Conservation (phyloP, 108 stramenopile genomes). For the Aurantiochytrium sp. region DNA sequence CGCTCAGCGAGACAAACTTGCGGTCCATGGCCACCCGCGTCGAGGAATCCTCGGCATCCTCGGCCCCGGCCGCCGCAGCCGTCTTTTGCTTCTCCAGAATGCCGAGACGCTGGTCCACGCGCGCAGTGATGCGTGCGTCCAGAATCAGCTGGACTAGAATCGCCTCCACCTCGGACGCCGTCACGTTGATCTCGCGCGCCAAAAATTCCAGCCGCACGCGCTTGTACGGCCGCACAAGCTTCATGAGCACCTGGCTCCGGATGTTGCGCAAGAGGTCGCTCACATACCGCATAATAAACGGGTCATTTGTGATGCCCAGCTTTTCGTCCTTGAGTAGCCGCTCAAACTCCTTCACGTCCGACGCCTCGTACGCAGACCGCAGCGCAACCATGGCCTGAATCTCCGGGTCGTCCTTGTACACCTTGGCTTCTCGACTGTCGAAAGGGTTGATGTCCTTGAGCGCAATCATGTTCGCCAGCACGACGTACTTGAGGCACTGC, state of each 20-base stretch:
- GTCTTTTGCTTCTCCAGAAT: not conserved
- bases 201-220: slow-evolving; percentile 47
- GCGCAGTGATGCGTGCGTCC: slow-evolving; percentile 41
- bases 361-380: slow-evolving; percentile 53
- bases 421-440: slow-evolving; percentile 59
- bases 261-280: slow-evolving; percentile 51
- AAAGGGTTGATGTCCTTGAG: slow-evolving; percentile 62
- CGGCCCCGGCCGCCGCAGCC: not conserved
- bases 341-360: slow-evolving; percentile 54
- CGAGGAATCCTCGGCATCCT: not conserved
- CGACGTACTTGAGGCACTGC: slow-evolving; percentile 61
- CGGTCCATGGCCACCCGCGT: not conserved
- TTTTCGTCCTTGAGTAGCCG: slow-evolving; percentile 42
- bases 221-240: slow-evolving; percentile 48
- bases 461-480: slow-evolving; percentile 63
- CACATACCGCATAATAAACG: slow-evolving; percentile 55
- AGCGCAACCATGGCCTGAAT: slow-evolving; percentile 59
- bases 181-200: slow-evolving; percentile 43
- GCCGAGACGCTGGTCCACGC: slow-evolving; percentile 49
- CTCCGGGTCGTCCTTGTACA: slow-evolving; percentile 56
- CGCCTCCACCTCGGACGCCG: slow-evolving; percentile 39
- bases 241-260: slow-evolving; percentile 53
- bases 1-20: not conserved
- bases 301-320: slow-evolving; percentile 47
- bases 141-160: slow-evolving; percentile 52